These are phyloP conservation scores for Nigrograna mackinnonii DNA, from an alignment of 2,329 filamentous ascomycete genomes.

Conservation along the genomic window DNA sequence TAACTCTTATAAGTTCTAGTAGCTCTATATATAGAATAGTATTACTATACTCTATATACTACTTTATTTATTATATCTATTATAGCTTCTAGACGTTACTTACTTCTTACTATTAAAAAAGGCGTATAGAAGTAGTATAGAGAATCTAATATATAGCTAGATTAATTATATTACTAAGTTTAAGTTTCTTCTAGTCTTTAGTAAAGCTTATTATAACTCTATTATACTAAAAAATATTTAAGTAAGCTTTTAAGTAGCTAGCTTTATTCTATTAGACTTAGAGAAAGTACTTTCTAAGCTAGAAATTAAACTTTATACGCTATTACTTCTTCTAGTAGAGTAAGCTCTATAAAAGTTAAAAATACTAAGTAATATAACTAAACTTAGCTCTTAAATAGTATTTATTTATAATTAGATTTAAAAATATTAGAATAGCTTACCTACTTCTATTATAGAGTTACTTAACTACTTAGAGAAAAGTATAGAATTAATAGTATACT, in stretches of 20 bases:
- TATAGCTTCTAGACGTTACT: constrained; percentile 4
- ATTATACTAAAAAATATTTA: not conserved
- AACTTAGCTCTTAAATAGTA: not conserved
- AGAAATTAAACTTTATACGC: not conserved
- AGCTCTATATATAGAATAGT: constrained; percentile 3
- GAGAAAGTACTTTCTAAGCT: not conserved
- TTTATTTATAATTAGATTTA: not conserved
- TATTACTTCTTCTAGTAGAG: not conserved
- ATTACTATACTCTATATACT: constrained; percentile 6
- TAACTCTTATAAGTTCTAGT: not conserved
- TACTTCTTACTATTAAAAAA: constrained; percentile 4
- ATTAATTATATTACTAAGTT: constrained; percentile 4
- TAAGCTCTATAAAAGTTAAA: not conserved
- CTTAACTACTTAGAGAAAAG: not conserved
- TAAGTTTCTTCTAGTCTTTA: constrained; percentile 1
- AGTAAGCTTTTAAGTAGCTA: not conserved
- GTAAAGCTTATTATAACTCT: not conserved
- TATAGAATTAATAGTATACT: not conserved
- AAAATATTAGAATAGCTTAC: constrained; percentile 1
- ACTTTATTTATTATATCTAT: constrained; percentile 1
- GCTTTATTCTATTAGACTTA: not conserved
- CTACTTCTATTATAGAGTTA: not conserved
- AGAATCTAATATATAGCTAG: not conserved
- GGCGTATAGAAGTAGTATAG: not conserved
- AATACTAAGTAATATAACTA: not conserved